phyloP scores from a whole-genome alignment of 2,329 filamentous ascomycete species.

The Stemphylium vesicarium region DNA sequence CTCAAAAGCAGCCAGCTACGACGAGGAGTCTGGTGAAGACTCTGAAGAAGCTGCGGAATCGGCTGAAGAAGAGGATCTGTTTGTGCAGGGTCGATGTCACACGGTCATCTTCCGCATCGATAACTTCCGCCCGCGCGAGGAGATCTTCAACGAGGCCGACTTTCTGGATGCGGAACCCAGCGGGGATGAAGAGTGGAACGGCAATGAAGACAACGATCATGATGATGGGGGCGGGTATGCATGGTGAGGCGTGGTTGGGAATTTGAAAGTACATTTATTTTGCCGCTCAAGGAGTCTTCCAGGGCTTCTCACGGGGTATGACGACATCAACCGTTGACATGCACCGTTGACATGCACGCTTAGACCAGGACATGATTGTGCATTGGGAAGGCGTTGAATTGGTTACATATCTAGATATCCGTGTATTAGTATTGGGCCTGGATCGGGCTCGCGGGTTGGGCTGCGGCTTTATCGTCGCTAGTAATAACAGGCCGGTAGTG shows the following conservation, averaged over 20 bases:
- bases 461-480: constrained; percentile 13
- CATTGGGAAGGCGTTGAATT: constrained; percentile 28
- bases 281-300: neutral
- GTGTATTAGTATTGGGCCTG: constrained; percentile 25
- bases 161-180: constrained; percentile 70
- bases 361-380: constrained; percentile 3
- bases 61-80: constrained; percentile 31
- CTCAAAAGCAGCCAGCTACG: constrained; percentile 34
- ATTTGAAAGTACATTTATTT: neutral
- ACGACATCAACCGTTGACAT: neutral
- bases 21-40: constrained; percentile 39
- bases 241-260: constrained; percentile 22
- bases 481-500: neutral
- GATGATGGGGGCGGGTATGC: constrained; percentile 48
- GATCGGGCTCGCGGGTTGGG: constrained; percentile 27
- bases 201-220: constrained; percentile 59
- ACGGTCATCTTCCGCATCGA: constrained; percentile 75
- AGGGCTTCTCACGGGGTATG: neutral
- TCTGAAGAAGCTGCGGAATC: constrained; percentile 23
- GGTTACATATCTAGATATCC: constrained; percentile 14
- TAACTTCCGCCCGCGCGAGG: constrained; percentile 74
- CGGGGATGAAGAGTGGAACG: constrained; percentile 64
- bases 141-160: constrained; percentile 72
- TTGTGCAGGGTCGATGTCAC: constrained; percentile 72
- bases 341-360: neutral